Percentiles rank a stretch among this genome's conserved stretches.
Conservation (phyloP, 2,329 filamentous ascomycete species). For the Neurospora sp. region DNA sequence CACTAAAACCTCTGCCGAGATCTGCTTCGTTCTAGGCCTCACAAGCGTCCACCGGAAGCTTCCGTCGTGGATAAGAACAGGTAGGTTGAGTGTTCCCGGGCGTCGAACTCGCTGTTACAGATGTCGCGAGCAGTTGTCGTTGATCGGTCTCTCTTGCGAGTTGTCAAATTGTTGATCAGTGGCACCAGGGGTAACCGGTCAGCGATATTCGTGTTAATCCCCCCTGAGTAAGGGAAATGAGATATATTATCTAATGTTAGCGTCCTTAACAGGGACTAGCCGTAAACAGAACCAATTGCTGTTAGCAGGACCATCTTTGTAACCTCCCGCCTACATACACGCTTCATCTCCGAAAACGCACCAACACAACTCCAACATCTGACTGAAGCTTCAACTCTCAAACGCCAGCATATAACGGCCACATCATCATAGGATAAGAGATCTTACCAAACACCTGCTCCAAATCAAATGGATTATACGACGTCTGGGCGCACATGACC, state of each 20-base stretch:
- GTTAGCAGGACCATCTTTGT: background rate
- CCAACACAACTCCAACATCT: background rate
- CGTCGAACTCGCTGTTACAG: background rate
- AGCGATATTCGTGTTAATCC: background rate
- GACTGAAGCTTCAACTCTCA: background rate
- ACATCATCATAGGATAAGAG: background rate
- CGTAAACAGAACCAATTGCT: background rate
- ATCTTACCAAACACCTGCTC: background rate
- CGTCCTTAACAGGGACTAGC: background rate
- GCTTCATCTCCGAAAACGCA: background rate
- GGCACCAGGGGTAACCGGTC: background rate
- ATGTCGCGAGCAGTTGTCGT: background rate
- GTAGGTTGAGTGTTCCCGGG: background rate
- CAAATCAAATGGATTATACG: background rate
- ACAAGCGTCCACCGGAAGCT: background rate
- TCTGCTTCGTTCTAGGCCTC: background rate
- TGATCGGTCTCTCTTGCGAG: background rate
- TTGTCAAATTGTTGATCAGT: background rate
- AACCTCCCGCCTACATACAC: background rate
- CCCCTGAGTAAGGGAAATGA: background rate
- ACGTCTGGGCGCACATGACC: constrained; percentile 1
- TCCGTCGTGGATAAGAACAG: background rate
- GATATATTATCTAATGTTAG: background rate
- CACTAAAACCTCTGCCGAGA: background rate
- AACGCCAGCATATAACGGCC: background rate